These are phyloP conservation scores for Cyclocybe cylindracea DNA, from an alignment of 768 basidiomycete species.

Conservation along the genomic window DNA sequence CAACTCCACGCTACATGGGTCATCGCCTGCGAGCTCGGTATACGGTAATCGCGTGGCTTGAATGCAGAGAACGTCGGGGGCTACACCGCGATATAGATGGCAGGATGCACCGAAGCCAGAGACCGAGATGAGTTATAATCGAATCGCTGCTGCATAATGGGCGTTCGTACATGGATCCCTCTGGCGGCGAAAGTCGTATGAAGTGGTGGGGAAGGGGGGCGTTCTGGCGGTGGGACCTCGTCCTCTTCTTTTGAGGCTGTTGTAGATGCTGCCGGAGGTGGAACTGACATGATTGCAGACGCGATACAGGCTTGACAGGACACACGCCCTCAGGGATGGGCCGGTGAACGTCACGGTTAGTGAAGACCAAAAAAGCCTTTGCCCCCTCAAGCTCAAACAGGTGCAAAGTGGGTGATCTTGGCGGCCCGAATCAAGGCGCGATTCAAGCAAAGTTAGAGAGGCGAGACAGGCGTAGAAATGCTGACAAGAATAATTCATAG, in stretches of 20 bases:
- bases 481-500: too few species aligned
- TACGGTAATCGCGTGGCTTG: constrained; percentile 73
- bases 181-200: constrained; percentile 71
- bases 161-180: constrained; percentile 68
- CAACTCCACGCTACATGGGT: constrained; percentile 84
- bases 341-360: neutral
- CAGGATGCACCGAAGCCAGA: constrained; percentile 5
- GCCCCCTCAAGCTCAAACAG: constrained; percentile 11
- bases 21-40: constrained; percentile 64
- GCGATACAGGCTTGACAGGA: neutral
- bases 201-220: constrained; percentile 71
- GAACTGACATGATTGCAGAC: constrained; percentile 11
- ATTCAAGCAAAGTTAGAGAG: neutral
- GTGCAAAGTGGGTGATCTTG: neutral
- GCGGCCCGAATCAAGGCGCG: neutral
- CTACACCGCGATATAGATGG: constrained; percentile 36
- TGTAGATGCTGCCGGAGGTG: constrained; percentile 1
- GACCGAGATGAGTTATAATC: constrained; percentile 18
- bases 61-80: constrained; percentile 80
- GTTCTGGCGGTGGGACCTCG: constrained; percentile 54
- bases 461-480: neutral
- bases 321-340: neutral
- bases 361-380: neutral
- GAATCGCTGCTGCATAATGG: constrained; percentile 14
- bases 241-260: constrained; percentile 57